A percentile compares a stretch with the other conserved stretches of the same genome.
These are phyloP conservation scores for Penicillium waksmanii DNA, from an alignment of 495 filamentous ascomycete genomes.

Conservation along the genomic window DNA sequence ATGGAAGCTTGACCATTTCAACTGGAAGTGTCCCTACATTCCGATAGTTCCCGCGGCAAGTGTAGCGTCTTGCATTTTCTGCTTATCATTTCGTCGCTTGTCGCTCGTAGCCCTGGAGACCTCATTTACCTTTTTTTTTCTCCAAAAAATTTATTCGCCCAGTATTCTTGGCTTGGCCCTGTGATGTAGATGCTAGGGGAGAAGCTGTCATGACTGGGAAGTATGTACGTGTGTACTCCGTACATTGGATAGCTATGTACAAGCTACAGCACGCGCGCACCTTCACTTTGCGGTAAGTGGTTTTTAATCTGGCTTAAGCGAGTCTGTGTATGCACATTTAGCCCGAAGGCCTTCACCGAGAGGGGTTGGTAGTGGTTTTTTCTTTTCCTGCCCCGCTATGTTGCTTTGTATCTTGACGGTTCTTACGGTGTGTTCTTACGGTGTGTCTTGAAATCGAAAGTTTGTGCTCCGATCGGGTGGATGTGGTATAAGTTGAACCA, in stretches of 20 bases:
- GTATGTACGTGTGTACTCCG: too few species aligned
- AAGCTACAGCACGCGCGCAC: too few species aligned
- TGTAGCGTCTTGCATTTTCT: not conserved
- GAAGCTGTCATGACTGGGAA: too few species aligned
- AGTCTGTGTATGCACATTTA: too few species aligned
- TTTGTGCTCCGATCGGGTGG: not conserved
- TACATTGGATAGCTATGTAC: too few species aligned
- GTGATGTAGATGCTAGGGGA: too few species aligned
- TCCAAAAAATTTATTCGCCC: not conserved
- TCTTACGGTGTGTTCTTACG: constrained; percentile 6
- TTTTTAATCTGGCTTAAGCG: not conserved
- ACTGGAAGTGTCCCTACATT: not conserved
- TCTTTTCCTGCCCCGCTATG: not conserved
- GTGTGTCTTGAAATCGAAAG: constrained; percentile 2
- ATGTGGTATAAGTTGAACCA: too few species aligned
- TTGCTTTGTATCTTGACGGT: constrained; percentile 9
- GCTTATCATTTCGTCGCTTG: too few species aligned
- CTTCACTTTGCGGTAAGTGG: too few species aligned
- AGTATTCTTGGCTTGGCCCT: too few species aligned
- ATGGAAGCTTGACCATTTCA: not conserved
- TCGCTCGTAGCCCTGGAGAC: not conserved
- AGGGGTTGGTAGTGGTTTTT: not conserved
- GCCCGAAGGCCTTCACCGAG: not conserved
- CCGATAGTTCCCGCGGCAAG: not conserved
- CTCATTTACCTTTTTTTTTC: not conserved